Base-by-base conservation (phyloP, 1,284 basidiomycete genomes). In the Rhodotorula sp. region DNA sequence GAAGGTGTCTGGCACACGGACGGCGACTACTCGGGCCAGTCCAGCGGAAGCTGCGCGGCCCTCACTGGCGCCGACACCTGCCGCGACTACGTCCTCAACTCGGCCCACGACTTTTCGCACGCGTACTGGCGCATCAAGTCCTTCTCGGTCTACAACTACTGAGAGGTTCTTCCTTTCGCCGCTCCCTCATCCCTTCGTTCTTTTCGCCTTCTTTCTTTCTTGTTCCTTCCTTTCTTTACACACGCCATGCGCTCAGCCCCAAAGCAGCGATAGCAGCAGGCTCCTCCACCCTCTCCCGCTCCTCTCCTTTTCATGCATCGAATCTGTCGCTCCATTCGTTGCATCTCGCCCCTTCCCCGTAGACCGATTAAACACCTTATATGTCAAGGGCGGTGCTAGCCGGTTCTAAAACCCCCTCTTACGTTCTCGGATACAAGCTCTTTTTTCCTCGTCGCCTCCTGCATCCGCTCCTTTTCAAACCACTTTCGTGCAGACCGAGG, bases 61-160 rank as follows among this genome's bases (percentile, higher is more conserved):
- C 29, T 24, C 15, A 70, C 68, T 1, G 64, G 64, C 3, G 62
- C 62, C 60, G 22, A 44, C 4, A 63, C 68, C 7, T 70, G 68
- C 51, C 48, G 33, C 24, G 64, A 45, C 20, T 66, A 70, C 64
- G 68, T 30, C 33, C 37, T 53, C 17, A 33, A 10, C 46, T 37
- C 37, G 30, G 56, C 63, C 2, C 8, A 20, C 29, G 64, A 65
- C 60, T 66, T 69, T 60, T 62, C 59, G 60, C 68, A 69, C 55
- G 68, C 57, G 37, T 37, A 60, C 57, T 60, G 56, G 49, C 42
- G 67, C 7, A 62, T 69, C 46, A 64, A 24, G 12, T 65, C 46
- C 7, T 54, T 69, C 68, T 53, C 54, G 26, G 46, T 66, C 42
- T 69, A 66, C 64, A 66, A 69, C 60, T 37, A 69, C 59, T 69